These are phyloP conservation scores for Pleurotus tuoliensis DNA, from an alignment of 768 basidiomycete species.

Conservation along the genomic window DNA sequence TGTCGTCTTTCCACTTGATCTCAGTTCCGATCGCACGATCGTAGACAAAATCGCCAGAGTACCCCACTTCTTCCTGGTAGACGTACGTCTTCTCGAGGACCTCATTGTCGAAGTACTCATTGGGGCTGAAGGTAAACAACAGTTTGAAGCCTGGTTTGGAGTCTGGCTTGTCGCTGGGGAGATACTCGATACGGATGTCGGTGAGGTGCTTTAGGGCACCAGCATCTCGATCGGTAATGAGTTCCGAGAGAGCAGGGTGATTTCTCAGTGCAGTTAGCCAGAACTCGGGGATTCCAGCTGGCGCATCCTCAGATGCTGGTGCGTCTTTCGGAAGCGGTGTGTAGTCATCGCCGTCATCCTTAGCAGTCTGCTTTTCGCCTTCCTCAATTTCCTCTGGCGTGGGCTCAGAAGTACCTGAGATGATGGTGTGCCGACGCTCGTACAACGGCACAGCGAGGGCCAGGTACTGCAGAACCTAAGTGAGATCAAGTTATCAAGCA, in stretches of 20 bases:
- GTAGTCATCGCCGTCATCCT: slow-evolving; percentile 69
- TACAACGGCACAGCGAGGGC: slow-evolving; percentile 80
- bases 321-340: slow-evolving; percentile 51
- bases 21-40: slow-evolving; percentile 91
- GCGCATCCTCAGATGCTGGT: slow-evolving; percentile 26
- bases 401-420: slow-evolving; percentile 70
- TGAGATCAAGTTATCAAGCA: slow-evolving; percentile 4
- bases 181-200: slow-evolving; percentile 80
- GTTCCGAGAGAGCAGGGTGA: slow-evolving; percentile 78
- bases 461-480: slow-evolving; percentile 50
- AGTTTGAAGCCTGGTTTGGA: slow-evolving; percentile 90
- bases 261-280: slow-evolving; percentile 97
- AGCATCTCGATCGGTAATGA: slow-evolving; percentile 92
- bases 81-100: slow-evolving; percentile 90
- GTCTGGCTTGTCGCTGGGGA: slow-evolving; percentile 48
- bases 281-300: slow-evolving; percentile 82
- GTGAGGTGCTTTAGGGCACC: slow-evolving; percentile 77
- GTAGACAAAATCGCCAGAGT: slow-evolving; percentile 95
- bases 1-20: slow-evolving; percentile 98
- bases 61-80: slow-evolving; percentile 91
- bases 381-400: slow-evolving; percentile 79
- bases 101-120: slow-evolving; percentile 86
- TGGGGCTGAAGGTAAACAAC: slow-evolving; percentile 72
- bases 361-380: slow-evolving; percentile 67
- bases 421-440: slow-evolving; percentile 80